Conservation (phyloP, 352 stramenopile species). For the Globisporangium solare region DNA sequence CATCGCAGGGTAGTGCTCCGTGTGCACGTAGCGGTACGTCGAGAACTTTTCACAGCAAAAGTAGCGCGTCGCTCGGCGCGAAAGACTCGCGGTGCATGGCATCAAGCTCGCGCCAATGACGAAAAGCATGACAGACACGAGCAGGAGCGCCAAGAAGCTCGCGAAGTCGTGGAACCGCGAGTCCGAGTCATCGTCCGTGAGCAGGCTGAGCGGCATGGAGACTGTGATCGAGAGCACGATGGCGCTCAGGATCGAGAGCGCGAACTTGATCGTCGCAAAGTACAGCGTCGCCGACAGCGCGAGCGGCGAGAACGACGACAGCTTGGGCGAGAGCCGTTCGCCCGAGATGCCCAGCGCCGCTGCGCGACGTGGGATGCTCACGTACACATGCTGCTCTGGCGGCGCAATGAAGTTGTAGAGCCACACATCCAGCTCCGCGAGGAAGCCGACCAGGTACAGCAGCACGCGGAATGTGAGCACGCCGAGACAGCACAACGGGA, state of each 20-base stretch:
- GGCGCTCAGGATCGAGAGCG: conserved; percentile 42
- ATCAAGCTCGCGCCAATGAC: conserved; percentile 50
- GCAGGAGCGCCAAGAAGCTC: conserved; percentile 30
- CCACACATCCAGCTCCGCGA: conserved; percentile 52
- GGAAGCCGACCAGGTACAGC: conserved; percentile 40
- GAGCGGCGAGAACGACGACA: conserved; percentile 36
- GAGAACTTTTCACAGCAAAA: conserved; percentile 68
- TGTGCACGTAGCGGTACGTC: conserved; percentile 35
- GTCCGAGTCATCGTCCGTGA: conserved; percentile 21
- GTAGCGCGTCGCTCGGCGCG: conserved; percentile 43
- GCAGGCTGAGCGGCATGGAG: conserved; percentile 36
- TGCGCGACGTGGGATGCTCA: conserved; percentile 26
- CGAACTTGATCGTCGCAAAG: conserved; percentile 59
- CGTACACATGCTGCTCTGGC: conserved; percentile 42
- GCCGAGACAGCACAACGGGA: conserved; percentile 54
- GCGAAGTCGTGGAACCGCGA: conserved; percentile 33
- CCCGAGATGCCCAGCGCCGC: conserved; percentile 34
- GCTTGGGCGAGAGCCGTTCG: conserved; percentile 45
- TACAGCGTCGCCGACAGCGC: conserved; percentile 47
- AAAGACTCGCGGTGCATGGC: conserved; percentile 40
- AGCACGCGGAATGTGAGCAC: conserved; percentile 50
- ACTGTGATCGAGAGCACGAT: conserved; percentile 50
- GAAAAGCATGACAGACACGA: conserved; percentile 40
- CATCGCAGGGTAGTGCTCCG: conserved; percentile 15
- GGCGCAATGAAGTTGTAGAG: conserved; percentile 66